phyloP scores from a whole-genome alignment of 2,329 filamentous ascomycete species.

The Phyllosticta citribraziliensis region DNA sequence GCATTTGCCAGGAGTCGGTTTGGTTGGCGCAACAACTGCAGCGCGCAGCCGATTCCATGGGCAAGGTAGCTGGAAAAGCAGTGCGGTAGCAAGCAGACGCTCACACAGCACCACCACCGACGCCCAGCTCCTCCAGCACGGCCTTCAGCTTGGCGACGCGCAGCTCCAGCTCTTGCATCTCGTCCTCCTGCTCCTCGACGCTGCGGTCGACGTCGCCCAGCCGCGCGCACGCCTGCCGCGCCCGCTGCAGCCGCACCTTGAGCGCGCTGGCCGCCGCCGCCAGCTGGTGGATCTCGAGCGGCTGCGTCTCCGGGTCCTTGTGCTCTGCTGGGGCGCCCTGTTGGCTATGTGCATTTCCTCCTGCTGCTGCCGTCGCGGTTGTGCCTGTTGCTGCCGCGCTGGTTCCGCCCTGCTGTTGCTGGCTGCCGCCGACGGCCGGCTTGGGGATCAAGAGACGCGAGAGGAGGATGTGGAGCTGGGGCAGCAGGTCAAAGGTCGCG shows the following conservation, averaged over 20 bases:
- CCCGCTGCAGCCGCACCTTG: conserved; percentile 75
- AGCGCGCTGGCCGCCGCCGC: conserved; percentile 67
- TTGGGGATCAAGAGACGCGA: conserved; percentile 49
- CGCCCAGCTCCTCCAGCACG: conserved; percentile 23
- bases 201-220: conserved; percentile 62
- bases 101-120: neutral
- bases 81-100: neutral
- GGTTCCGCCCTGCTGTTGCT: conserved; percentile 21
- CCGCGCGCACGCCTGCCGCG: conserved; percentile 53
- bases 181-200: conserved; percentile 58
- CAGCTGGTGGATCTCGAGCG: conserved; percentile 63
- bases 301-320: conserved; percentile 13
- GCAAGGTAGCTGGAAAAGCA: no score
- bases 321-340: conserved; percentile 14
- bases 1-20: no score
- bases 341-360: neutral
- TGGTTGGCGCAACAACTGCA: no score
- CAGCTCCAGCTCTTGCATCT: conserved; percentile 57
- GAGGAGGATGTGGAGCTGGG: conserved; percentile 69
- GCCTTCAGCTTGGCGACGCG: conserved; percentile 52
- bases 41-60: no score
- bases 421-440: conserved; percentile 11
- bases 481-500: conserved; percentile 75
- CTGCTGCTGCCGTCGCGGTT: conserved; percentile 15
- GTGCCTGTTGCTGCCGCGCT: conserved; percentile 50